phyloP scores from a whole-genome alignment of 78 protist species.

The Pelomyxa schiedti region DNA sequence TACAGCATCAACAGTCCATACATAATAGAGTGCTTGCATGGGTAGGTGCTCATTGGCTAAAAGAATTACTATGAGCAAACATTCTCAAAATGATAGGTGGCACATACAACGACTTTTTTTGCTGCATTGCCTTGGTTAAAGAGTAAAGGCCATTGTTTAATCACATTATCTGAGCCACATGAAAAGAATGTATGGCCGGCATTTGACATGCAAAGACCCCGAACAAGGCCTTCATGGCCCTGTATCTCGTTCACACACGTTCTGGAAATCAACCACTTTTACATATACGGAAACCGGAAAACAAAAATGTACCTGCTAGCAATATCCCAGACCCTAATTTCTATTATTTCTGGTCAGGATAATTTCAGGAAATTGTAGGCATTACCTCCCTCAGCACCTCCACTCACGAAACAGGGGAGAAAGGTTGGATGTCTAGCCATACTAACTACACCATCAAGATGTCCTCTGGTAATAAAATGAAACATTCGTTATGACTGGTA shows the following conservation, averaged over 20 bases:
- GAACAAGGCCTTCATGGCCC: conserved; percentile 72
- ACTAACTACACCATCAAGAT: conserved; percentile 54
- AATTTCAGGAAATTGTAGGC: conserved; percentile 28
- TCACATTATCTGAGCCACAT: conserved; percentile 62
- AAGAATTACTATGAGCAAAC: neutral
- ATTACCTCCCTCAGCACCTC: no score
- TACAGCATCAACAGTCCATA: neutral
- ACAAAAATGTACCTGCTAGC: neutral
- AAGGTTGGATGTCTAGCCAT: conserved; percentile 21
- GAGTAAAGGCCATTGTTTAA: conserved; percentile 56
- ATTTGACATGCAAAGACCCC: conserved; percentile 56
- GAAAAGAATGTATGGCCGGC: conserved; percentile 27
- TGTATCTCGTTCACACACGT: neutral
- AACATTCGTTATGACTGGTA: neutral
- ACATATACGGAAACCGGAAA: neutral
- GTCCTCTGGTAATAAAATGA: no score
- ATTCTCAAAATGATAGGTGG: neutral
- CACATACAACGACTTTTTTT: neutral
- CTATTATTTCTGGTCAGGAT: neutral
- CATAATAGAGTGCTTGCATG: conserved; percentile 2
- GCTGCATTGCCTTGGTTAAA: neutral
- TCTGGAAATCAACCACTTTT: neutral
- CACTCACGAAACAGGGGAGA: neutral
- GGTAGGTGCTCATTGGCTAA: neutral
- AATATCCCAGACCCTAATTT: no score